Base-by-base conservation (phyloP, 2,329 filamentous ascomycete genomes). In the Aspergillus quadricinctus region DNA sequence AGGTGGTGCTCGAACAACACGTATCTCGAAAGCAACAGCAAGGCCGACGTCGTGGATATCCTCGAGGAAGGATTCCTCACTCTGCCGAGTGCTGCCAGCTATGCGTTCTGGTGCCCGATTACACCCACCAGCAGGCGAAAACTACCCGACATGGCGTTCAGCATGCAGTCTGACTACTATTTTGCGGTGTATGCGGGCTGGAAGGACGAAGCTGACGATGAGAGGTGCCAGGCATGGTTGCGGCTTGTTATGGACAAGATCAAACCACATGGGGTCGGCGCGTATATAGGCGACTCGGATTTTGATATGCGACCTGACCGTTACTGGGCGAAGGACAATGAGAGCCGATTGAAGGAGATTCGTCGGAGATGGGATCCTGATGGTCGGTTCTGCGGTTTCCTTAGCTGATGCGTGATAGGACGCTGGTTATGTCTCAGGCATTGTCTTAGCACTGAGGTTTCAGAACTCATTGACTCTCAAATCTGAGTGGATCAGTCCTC, bases 111-210 rank as follows among this genome's bases (percentile, higher is more conserved):
- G 37, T 43, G 28, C 17, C 43, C 48, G 1, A 45, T 54, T 6
- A 35, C 45, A 14, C 53, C 53, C 1, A 72, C 71, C 27, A 78
- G 75, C 35, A 64, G 70, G 29, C 64, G 72, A 4, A 50, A 54
- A 45, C 64, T 76, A 55, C 69, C 71, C 1, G 76, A 78, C 54
- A 83, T 83, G 80, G 80, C 80, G 3, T 68, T 81, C 23, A 78
- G 73, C 29, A 77, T 82, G 75, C 79, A 82, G 52, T 74, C 73
- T 0, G 80, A 83, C 61, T 79, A 83, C 63, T 83, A 83, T 65
- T 78, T 82, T 61, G 78, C 80, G 7, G 55, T 79, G 4, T 83
- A 82, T 59, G 71, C 77, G 1, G 67, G 81, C 9, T 82, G 78
- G 76, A 75, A 80, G 54, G 68, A 50, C 8, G 50, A 55, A 23